Evolutionary conservation across 2,329 filamentous ascomycete species (phyloP), one percentile per base, ranked within the genome.

Genomic region (Setomelanomma holmii): DNA sequence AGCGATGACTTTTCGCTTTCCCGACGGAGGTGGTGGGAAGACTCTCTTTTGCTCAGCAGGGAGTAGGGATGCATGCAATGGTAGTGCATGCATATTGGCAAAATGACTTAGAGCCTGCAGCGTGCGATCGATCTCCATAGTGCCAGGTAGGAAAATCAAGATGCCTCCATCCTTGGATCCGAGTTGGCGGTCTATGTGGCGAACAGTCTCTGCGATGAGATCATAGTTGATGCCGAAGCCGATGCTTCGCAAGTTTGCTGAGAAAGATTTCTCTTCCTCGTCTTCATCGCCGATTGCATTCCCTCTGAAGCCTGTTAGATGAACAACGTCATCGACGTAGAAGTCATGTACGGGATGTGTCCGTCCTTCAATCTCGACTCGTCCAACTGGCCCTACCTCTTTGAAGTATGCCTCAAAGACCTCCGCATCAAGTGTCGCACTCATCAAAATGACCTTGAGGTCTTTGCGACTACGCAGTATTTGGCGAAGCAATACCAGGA

Each of bases 361-460:
- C 49, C 93, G 83, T 1, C 95, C 93, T 42, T 89, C 84, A 60
- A 98, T 97, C 70, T 96, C 89, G 8, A 98, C 89, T 53, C 87
- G 79, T 6, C 90, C 91, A 23, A 98, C 93, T 4, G 80, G 82
- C 11, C 84, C 84, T 45, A 86, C 84, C 1, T 83, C 83, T 5
- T 83, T 85, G 76, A 98, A 98, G 74, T 98, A 98, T 49, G 86
- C 79, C 60, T 86, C 86, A 73, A 98, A 98, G 0, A 92, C 86
- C 1, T 87, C 84, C 1, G 93, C 92, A 74, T 99, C 93, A 3
- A 98, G 84, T 0, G 93, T 99, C 1, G 93, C 93, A 75, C 91
- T 96, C 95, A 99, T 99, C 30, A 99, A 81, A 11, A 99, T 87
- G 35, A 98, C 83, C 73, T 93, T 96, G 33, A 98, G 82, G 57